Base-by-base conservation (phyloP, 148 eudicot species). In the Mesembryanthemum crystallinum region DNA sequence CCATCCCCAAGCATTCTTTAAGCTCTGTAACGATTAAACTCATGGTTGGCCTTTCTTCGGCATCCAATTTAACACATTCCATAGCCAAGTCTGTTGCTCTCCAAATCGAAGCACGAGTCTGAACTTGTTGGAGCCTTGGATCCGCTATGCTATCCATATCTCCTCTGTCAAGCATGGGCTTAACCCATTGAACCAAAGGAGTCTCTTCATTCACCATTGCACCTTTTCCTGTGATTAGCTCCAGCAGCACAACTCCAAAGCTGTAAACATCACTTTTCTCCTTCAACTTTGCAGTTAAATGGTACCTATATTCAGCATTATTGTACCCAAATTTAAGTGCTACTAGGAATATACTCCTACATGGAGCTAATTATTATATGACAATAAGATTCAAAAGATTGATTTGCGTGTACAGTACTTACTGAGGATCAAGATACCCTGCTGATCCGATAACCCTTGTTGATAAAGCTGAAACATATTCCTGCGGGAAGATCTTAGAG, bases 361-460 rank as follows among this genome's bases (percentile, higher is more conserved):
- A 10, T 32, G n/a, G 12, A 39, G 10, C 45, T 47, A 12, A 32
- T 20, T 28, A 8, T 0, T 28, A 8, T 0, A 61, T 59, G 11
- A 39, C 2, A 15, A n/a, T 17, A 21, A 23, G 33, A 49, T 6
- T 35, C 39, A 17, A 1, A 2, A 17, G 3, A 21, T 62, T 47
- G 27, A 33, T 5, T 12, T 24, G 10, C 3, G 24, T 27, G 65
- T 35, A 62, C 37, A 37, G 32, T 9, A 73, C 86, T 81, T 79
- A 83, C 89, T 86, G 83, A 18, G 85, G 86, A 81, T 83, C 89
- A 67, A 77, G 63, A 74, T 86, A 86, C 0, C 89, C 89, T 11
- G 72, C 75, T 24, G 89, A 83, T 20, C 83, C 85, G 0, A 77
- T 69, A 35, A 83, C 79, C 23, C 75, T 74, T 21, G 86, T 83